phyloP scores from a whole-genome alignment of 768 basidiomycete genomes.

The Gloeostereum incarnatum region DNA sequence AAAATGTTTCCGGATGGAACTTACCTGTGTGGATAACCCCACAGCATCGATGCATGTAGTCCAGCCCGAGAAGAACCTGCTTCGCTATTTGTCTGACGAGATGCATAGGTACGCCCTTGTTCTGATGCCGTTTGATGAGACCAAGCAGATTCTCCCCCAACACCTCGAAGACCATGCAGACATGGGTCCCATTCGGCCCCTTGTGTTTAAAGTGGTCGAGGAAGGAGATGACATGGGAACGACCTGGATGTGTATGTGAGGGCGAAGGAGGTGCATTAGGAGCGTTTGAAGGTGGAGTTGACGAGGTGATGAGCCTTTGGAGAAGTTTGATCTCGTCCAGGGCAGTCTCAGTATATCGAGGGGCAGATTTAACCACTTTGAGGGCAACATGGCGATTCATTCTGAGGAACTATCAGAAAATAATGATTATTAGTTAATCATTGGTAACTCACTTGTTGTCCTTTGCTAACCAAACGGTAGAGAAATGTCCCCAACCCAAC shows the following conservation, averaged over 20 bases:
- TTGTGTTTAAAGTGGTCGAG: conserved; percentile 97
- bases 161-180: conserved; percentile 99
- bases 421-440: conserved; percentile 11
- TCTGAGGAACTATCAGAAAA: conserved; percentile 32
- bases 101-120: conserved; percentile 91
- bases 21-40: conserved; percentile 95
- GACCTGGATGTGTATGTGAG: conserved; percentile 83
- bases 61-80: conserved; percentile 86
- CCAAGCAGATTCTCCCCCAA: conserved; percentile 94
- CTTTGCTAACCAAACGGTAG: conserved; percentile 85
- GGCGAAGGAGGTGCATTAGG: conserved; percentile 39
- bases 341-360: conserved; percentile 95
- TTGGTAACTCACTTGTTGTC: conserved; percentile 54
- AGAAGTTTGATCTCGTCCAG: conserved; percentile 98
- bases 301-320: conserved; percentile 86
- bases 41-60: conserved; percentile 97
- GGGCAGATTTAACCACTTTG: conserved; percentile 97
- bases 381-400: conserved; percentile 95
- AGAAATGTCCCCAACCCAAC: conserved; percentile 94
- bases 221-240: conserved; percentile 93
- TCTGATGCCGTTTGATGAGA: conserved; percentile 96
- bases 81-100: conserved; percentile 95
- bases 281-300: too few species aligned
- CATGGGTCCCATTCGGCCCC: conserved; percentile 93
- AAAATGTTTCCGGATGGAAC: too few species aligned